Evolutionary conservation across 1,284 basidiomycete species (phyloP), one percentile per base, ranked within the genome.

Genomic region (Xerocomus amazonicus): DNA sequence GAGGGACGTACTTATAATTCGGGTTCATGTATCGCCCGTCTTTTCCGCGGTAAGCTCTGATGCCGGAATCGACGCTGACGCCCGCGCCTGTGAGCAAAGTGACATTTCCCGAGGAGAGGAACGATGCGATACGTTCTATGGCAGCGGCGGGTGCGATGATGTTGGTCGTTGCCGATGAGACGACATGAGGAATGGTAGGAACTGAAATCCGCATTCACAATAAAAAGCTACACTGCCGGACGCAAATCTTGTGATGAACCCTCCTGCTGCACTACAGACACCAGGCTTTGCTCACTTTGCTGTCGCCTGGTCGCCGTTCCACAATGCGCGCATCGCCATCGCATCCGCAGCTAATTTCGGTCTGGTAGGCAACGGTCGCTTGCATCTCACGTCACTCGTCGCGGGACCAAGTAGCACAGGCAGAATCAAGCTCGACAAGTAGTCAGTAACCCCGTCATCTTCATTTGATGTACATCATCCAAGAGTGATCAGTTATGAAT

Each of bases 301-400:
- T 3, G 61, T 97, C 35, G 83, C 88, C 8, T 98, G 92, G 87
- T 96, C 92, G 0, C 96, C 96, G 5, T 98, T 97, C 68, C 91
- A 90, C 67, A 86, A 82, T 12, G 75, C 79, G 14, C 79, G 84
- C 23, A 70, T 97, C 27, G 96, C 95, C 1, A 75, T 97, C 16
- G 93, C 93, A 6, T 92, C 91, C 1, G 80, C 93, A 0, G 92
- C 95, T 32, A 98, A 98, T 71, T 98, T 92, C 68, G 95, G 96
- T 3, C 77, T 98, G 5, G 88, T 98, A 26, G 96, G 96, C 14
- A 97, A 97, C 68, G 96, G 96, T 2, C 77, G 92, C 28, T 67
- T 96, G 39, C 87, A 92, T 65, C 68, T 94, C 26, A 75, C 83
- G 41, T 80, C 80, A 8, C 65, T 83, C 19, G 71, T 69, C 19